A percentile compares a stretch with the other conserved stretches of the same genome.
phyloP scores from a whole-genome alignment of 2,329 filamentous ascomycete species.

The Emmonsiellopsis sp. region DNA sequence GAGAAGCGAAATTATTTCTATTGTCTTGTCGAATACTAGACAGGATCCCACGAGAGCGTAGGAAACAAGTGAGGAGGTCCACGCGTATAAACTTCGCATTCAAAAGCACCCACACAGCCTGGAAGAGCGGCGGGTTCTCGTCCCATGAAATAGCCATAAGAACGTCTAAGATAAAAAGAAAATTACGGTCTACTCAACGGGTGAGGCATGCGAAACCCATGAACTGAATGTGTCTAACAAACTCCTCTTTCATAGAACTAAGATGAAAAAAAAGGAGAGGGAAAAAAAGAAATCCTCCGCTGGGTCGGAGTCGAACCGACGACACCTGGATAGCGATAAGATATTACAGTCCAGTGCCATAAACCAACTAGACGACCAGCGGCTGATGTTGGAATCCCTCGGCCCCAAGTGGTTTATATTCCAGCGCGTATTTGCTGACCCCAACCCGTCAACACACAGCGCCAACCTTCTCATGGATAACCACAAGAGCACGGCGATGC shows the following conservation, averaged over 20 bases:
- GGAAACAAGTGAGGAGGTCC: no score
- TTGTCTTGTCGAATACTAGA: no score
- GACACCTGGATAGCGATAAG: slow-evolving; percentile 3
- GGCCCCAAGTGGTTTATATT: not conserved
- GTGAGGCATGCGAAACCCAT: no score
- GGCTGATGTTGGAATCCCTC: not conserved
- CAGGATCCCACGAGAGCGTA: no score
- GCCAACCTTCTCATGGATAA: no score
- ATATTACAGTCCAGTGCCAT: slow-evolving; percentile 5
- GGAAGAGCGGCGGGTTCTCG: no score
- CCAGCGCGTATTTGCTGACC: not conserved
- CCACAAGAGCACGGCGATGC: not conserved
- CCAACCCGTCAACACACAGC: not conserved
- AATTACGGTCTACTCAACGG: no score
- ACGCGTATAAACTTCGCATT: no score
- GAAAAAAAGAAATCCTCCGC: slow-evolving; percentile 1
- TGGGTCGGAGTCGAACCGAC: slow-evolving; percentile 4
- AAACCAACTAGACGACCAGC: slow-evolving; percentile 5
- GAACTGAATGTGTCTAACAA: not conserved
- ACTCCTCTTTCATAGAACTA: not conserved
- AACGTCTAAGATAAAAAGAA: no score
- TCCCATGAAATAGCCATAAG: no score
- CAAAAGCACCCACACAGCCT: no score
- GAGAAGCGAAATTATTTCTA: no score
- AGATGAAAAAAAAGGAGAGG: not conserved